A percentile compares a stretch with the other conserved stretches of the same genome.
Conservation (phyloP, 306 rosid species). For the Leucaena leucocephala region DNA sequence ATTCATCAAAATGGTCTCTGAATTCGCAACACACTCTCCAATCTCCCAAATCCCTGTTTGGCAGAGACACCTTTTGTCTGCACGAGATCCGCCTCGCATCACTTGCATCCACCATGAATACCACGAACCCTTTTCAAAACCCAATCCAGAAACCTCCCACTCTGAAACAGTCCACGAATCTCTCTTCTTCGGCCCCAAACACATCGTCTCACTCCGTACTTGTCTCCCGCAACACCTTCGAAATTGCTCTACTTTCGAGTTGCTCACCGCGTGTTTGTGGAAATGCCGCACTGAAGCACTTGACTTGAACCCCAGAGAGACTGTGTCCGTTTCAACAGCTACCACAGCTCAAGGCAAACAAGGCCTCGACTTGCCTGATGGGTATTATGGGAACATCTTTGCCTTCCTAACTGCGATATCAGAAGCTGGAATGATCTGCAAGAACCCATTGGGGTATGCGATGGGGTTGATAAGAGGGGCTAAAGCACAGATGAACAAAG, state of each 20-base stretch:
- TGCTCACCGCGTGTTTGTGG: constrained; percentile 30
- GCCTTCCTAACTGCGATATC: constrained; percentile 19
- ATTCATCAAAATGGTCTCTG: constrained; percentile 23
- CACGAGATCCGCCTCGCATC: constrained; percentile 20
- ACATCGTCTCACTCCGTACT: background rate
- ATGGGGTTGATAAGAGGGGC: constrained; percentile 19
- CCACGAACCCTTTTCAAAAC: background rate
- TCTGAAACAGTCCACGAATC: constrained; percentile 6
- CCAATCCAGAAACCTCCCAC: background rate
- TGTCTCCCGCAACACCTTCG: background rate
- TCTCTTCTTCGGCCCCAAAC: constrained; percentile 32
- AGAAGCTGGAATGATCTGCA: constrained; percentile 14
- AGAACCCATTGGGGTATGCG: constrained; percentile 29
- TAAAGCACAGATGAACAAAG: constrained; percentile 25
- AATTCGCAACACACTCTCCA: constrained; percentile 1
- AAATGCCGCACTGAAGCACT: constrained; percentile 36
- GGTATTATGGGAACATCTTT: constrained; percentile 40
- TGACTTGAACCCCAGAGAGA: constrained; percentile 14
- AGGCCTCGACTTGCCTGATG: constrained; percentile 13
- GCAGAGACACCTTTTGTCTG: constrained; percentile 20
- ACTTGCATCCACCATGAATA: constrained; percentile 30
- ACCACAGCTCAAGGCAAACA: constrained; percentile 23
- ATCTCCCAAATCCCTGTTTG: constrained; percentile 13
- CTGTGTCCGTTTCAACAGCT: constrained; percentile 18
- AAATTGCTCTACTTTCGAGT: constrained; percentile 15